Percentiles rank a stretch among this genome's conserved stretches.
phyloP scores from a whole-genome alignment of 768 basidiomycete genomes.

The Suillus plorans region DNA sequence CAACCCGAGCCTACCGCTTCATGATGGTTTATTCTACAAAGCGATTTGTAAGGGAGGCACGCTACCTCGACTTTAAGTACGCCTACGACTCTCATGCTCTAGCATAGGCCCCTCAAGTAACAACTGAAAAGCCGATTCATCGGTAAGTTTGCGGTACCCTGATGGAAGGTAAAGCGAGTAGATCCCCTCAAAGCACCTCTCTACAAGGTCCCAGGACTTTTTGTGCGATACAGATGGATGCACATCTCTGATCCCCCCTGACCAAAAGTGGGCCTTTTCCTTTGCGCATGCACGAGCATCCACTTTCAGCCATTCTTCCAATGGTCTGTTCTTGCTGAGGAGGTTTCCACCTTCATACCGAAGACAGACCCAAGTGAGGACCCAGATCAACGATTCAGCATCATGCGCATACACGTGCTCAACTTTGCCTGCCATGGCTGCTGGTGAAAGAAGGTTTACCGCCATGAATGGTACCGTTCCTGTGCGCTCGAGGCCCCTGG shows the following conservation, averaged over 20 bases:
- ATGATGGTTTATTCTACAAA: too few relatives aligned
- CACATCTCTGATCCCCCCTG: neutral
- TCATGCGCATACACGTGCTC: slow-evolving; percentile 3
- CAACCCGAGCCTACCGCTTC: too few relatives aligned
- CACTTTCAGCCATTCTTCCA: neutral
- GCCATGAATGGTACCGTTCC: slow-evolving; percentile 16
- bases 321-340: neutral
- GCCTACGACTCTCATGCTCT: too few relatives aligned
- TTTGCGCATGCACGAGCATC: neutral
- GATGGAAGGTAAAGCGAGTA: neutral
- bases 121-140: neutral
- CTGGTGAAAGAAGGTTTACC: neutral
- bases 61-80: neutral
- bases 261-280: neutral
- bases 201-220: neutral
- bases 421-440: neutral
- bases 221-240: neutral
- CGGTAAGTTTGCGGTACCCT: neutral
- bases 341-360: slow-evolving; percentile 1
- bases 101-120: neutral
- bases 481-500: slow-evolving; percentile 3
- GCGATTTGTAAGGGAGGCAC: too few relatives aligned
- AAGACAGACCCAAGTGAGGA: neutral
- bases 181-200: neutral
- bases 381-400: slow-evolving; percentile 6